Percentiles rank a stretch among this genome's conserved stretches.
Evolutionary conservation across 2,329 filamentous ascomycete genomes (phyloP).

Genomic region (Corynespora cassiicola): DNA sequence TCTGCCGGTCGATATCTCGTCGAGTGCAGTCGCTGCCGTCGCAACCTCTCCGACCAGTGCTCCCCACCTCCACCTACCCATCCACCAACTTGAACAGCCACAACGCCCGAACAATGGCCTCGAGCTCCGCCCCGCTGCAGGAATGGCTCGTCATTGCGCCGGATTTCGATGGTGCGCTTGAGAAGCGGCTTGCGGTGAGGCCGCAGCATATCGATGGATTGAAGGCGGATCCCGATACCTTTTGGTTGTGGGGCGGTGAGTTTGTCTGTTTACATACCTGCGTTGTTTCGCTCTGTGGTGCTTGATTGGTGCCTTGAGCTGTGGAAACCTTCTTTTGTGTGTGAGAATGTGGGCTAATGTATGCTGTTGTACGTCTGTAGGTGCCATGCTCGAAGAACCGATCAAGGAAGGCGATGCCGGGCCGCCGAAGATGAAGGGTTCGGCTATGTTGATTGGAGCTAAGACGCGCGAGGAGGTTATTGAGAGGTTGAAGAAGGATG

Average conservation of each 20-base stretch:
- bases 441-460: slow-evolving; percentile 71
- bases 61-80: not conserved
- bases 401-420: slow-evolving; percentile 64
- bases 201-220: slow-evolving; percentile 41
- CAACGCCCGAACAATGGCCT: slow-evolving; percentile 31
- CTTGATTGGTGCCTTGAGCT: too few species aligned
- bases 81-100: not conserved
- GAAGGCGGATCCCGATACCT: slow-evolving; percentile 30
- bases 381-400: slow-evolving; percentile 43
- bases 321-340: too few species aligned
- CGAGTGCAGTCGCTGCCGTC: not conserved
- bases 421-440: slow-evolving; percentile 75
- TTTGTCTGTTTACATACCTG: slow-evolving; percentile 4
- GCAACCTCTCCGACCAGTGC: not conserved
- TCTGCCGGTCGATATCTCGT: too few species aligned
- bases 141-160: slow-evolving; percentile 61
- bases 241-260: slow-evolving; percentile 46
- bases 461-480: slow-evolving; percentile 73
- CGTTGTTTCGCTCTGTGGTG: not conserved
- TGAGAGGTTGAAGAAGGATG: slow-evolving; percentile 71
- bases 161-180: slow-evolving; percentile 50
- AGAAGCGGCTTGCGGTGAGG: slow-evolving; percentile 52
- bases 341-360: too few species aligned
- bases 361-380: slow-evolving; percentile 16
- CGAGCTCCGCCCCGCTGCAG: slow-evolving; percentile 26